Percentiles rank a stretch among this genome's conserved stretches.
Conservation (phyloP, 352 stramenopile species). For the Globisporangium emineosum region DNA sequence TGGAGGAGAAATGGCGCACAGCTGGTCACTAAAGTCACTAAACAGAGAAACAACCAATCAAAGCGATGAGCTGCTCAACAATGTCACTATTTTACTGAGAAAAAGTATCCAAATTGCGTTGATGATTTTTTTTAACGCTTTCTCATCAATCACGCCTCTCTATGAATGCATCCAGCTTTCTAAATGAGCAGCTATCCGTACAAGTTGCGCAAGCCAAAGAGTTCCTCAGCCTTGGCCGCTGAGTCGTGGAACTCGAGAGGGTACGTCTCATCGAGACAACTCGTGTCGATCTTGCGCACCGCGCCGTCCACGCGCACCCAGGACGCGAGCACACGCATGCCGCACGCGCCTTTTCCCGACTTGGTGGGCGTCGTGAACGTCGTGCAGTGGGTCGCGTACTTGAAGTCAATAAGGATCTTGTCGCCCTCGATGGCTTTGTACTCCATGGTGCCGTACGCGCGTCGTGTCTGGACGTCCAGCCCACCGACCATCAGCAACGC, state of each 20-base stretch:
- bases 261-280: slow-evolving; percentile 58
- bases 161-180: not conserved
- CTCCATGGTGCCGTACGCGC: slow-evolving; percentile 47
- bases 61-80: not conserved
- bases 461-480: slow-evolving; percentile 52
- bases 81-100: slow-evolving; percentile 1
- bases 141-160: too few relatives aligned
- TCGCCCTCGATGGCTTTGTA: slow-evolving; percentile 46
- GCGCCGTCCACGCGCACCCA: slow-evolving; percentile 59
- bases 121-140: too few relatives aligned
- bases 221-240: slow-evolving; percentile 22
- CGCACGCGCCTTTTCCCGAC: slow-evolving; percentile 46
- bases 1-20: not conserved
- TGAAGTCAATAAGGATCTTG: slow-evolving; percentile 66
- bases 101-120: too few relatives aligned
- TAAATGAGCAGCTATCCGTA: slow-evolving; percentile 30
- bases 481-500: slow-evolving; percentile 55
- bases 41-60: not conserved
- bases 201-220: slow-evolving; percentile 39
- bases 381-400: slow-evolving; percentile 70
- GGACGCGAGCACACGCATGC: slow-evolving; percentile 62
- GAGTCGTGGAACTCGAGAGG: slow-evolving; percentile 40
- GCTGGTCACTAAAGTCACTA: not conserved
- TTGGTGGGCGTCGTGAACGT: slow-evolving; percentile 68
- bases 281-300: slow-evolving; percentile 60